Percentiles rank a stretch among this genome's conserved stretches.
Conservation (phyloP, 2,329 filamentous ascomycete genomes). For the Neonectria coccinea region DNA sequence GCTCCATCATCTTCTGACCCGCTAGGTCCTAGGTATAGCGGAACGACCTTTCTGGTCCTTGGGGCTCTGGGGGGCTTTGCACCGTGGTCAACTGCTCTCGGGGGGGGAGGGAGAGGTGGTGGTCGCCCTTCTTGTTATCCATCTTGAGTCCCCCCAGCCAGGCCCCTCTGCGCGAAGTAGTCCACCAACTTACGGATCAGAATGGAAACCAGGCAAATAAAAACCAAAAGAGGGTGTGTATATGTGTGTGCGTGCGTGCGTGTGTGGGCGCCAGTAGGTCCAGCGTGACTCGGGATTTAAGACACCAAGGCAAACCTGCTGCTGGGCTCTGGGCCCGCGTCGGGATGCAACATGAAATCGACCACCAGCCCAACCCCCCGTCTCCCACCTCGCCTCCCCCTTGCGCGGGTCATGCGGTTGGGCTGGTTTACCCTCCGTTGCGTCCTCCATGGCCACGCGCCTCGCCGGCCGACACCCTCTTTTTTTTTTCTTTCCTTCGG, state of each 20-base stretch:
- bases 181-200: not conserved
- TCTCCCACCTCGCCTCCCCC: conserved; percentile 32
- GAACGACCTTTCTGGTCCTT: conserved; percentile 7
- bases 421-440: conserved; percentile 23
- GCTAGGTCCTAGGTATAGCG: conserved; percentile 37
- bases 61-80: conserved; percentile 14
- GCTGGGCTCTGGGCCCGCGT: conserved; percentile 41
- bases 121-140: conserved; percentile 11
- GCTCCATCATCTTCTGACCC: conserved; percentile 40
- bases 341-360: conserved; percentile 47
- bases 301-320: conserved; percentile 51
- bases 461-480: conserved; percentile 37
- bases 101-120: conserved; percentile 19
- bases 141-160: conserved; percentile 3
- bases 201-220: conserved; percentile 3
- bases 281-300: conserved; percentile 54
- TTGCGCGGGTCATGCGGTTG: conserved; percentile 31
- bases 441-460: conserved; percentile 41
- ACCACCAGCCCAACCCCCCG: conserved; percentile 25
- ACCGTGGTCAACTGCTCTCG: conserved; percentile 1
- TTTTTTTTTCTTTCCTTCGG: conserved; percentile 2
- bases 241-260: conserved; percentile 35
- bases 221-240: conserved; percentile 10
- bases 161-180: not conserved
- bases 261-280: conserved; percentile 43